Base-by-base conservation (phyloP, 352 stramenopile species). In the Thalassiosira pacifica region DNA sequence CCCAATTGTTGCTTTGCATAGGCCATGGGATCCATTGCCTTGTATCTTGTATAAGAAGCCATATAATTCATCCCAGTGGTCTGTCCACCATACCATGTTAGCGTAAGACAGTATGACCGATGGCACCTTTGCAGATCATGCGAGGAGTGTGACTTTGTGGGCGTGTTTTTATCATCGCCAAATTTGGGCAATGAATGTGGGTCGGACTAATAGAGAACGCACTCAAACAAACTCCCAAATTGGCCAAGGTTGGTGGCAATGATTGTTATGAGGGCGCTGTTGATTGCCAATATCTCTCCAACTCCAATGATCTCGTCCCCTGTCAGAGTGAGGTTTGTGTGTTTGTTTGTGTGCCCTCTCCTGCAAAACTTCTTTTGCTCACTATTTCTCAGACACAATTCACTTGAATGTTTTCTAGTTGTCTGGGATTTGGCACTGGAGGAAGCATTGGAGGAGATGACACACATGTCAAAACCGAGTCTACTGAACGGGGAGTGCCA, bases 1-100 rank as follows among this genome's bases (percentile, higher is more conserved):
- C 65, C 32, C 10, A 73, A 48, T 29, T 73, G 16, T 29, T 73
- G 65, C 13, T 45, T 29, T 11, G 31, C 65, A 18, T 59, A 73
- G 18, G n/a, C 6, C 27, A 22, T 29, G 31, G 65, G 65, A 34
- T 5, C 6, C 9, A 22, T 9, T 9, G 8, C 13, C 26, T 73
- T 73, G n/a, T n/a, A n/a, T n/a, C n/a, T n/a, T n/a, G 9, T 57
- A 73, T 19, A 10, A 59, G 10, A 13, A 13, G 5, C 65, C 65
- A 34, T 61, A 73, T 11, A 45, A 57, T n/a, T 73, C 32, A 6
- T 61, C 32, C 18, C 29, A 34, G 65, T 73, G 27, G 9, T 59
- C 9, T 11, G 10, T 61, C 27, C 31, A 6, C 65, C 65, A 73
- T 27, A 73, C 29, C 4, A 18, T 22, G 26, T 73, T 27, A 13